A percentile compares a stretch with the other conserved stretches of the same genome.
Conservation (phyloP, 805 yeast genomes). For the Hanseniaspora opuntiae region DNA sequence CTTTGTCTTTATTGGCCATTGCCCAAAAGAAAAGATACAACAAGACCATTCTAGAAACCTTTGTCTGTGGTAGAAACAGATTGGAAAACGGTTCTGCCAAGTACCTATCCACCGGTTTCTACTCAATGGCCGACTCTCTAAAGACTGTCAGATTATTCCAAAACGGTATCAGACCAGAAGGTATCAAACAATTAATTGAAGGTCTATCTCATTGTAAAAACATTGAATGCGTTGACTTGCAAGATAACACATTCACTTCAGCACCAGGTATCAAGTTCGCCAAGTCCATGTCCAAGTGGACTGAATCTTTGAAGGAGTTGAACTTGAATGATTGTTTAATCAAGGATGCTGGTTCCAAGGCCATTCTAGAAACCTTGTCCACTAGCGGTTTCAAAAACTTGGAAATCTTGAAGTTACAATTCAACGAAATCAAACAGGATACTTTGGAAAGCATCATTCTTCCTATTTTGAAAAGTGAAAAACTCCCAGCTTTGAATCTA, state of each 20-base stretch:
- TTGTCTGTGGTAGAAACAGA: conserved; percentile 93
- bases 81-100: conserved; percentile 87
- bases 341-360: conserved; percentile 60
- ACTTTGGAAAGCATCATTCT: conserved; percentile 42
- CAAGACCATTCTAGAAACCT: conserved; percentile 53
- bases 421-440: conserved; percentile 64
- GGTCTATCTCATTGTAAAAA: conserved; percentile 55
- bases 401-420: conserved; percentile 60
- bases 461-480: conserved; percentile 37
- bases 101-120: conserved; percentile 71
- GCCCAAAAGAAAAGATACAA: conserved; percentile 39
- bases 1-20: conserved; percentile 56
- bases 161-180: conserved; percentile 93
- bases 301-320: conserved; percentile 49
- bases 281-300: conserved; percentile 48
- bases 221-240: conserved; percentile 65
- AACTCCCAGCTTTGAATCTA: conserved; percentile 45
- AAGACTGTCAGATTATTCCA: conserved; percentile 73
- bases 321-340: conserved; percentile 81
- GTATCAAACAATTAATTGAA: conserved; percentile 58
- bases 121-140: conserved; percentile 55
- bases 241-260: conserved; percentile 85
- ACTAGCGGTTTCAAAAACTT: conserved; percentile 33
- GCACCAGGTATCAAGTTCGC: conserved; percentile 56
- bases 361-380: conserved; percentile 37